Evolutionary conservation across 2,329 filamentous ascomycete species (phyloP).

Genomic region (Microdochium bolleyi): DNA sequence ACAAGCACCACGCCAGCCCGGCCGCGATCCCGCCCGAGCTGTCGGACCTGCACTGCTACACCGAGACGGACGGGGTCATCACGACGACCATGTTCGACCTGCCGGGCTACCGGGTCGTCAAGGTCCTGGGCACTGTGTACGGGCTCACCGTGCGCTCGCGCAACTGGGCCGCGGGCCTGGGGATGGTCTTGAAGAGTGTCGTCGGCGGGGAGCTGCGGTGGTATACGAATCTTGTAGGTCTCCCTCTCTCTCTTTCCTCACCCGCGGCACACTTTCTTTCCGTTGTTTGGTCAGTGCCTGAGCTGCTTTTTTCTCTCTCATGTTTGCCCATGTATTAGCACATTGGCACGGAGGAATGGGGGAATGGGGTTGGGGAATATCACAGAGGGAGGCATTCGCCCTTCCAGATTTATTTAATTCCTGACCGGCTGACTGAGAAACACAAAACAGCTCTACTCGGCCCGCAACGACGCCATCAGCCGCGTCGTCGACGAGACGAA

Average conservation of each 20-base stretch:
- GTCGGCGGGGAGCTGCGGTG: constrained; percentile 51
- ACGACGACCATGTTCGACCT: constrained; percentile 58
- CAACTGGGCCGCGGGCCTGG: constrained; percentile 48
- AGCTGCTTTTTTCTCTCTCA: too few relatives aligned
- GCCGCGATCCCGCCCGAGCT: constrained; percentile 29
- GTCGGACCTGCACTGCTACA: constrained; percentile 48
- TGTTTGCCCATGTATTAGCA: too few relatives aligned
- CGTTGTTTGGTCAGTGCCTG: too few relatives aligned
- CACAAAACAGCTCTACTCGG: constrained; percentile 39
- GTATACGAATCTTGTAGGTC: constrained; percentile 44
- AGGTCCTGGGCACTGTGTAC: constrained; percentile 50
- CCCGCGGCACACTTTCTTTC: too few relatives aligned
- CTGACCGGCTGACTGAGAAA: background rate
- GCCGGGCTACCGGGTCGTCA: constrained; percentile 50
- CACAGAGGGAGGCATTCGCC: too few relatives aligned
- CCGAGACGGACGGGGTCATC: constrained; percentile 53
- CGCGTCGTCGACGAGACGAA: constrained; percentile 49
- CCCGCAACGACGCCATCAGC: constrained; percentile 49
- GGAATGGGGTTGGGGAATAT: too few relatives aligned
- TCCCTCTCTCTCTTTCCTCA: background rate
- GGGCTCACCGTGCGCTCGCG: constrained; percentile 49
- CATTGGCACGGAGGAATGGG: too few relatives aligned
- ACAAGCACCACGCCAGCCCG: background rate
- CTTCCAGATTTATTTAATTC: too few relatives aligned
- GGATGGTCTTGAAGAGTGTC: constrained; percentile 47